phyloP scores from a whole-genome alignment of 2,329 filamentous ascomycete genomes.

The Colletotrichum chrysophilum region DNA sequence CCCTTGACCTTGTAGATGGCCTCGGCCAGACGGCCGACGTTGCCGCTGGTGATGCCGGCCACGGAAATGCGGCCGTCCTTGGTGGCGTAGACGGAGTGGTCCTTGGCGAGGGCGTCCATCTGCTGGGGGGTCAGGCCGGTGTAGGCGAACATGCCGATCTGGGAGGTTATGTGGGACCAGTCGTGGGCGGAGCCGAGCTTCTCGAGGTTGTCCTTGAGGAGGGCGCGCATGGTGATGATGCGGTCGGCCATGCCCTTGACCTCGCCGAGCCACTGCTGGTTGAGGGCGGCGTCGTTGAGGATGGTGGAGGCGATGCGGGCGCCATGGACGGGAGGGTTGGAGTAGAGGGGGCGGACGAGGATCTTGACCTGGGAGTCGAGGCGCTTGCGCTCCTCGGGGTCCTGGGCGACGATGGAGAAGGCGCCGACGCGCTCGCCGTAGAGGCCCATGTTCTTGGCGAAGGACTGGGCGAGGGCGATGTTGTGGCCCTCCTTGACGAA shows the following conservation, averaged over 20 bases:
- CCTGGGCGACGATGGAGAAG: constrained; percentile 89
- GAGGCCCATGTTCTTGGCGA: constrained; percentile 99
- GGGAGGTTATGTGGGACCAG: constrained; percentile 98
- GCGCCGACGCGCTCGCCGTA: constrained; percentile 98
- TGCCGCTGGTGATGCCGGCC: constrained; percentile 80
- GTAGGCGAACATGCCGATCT: constrained; percentile 99
- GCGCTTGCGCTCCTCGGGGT: constrained; percentile 90
- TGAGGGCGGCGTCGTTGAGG: constrained; percentile 82
- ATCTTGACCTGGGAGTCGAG: constrained; percentile 99
- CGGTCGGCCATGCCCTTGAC: constrained; percentile 99
- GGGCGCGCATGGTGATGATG: constrained; percentile 96
- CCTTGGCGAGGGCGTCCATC: constrained; percentile 90
- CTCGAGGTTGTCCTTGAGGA: constrained; percentile 94
- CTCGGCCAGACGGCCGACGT: constrained; percentile 81
- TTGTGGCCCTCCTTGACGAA: constrained; percentile 93
- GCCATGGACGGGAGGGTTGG: constrained; percentile 96
- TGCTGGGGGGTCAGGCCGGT: constrained; percentile 90
- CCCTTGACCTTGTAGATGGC: constrained; percentile 85
- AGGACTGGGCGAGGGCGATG: constrained; percentile 87
- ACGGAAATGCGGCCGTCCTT: constrained; percentile 89
- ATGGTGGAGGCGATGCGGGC: constrained; percentile 93
- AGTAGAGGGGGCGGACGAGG: constrained; percentile 94
- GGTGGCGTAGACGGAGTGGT: constrained; percentile 97
- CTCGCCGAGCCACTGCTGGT: constrained; percentile 94
- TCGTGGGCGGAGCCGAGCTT: constrained; percentile 94